A percentile compares a stretch with the other conserved stretches of the same genome.
Conservation (phyloP, 345 rosid species). For the Boechera divaricarpa region DNA sequence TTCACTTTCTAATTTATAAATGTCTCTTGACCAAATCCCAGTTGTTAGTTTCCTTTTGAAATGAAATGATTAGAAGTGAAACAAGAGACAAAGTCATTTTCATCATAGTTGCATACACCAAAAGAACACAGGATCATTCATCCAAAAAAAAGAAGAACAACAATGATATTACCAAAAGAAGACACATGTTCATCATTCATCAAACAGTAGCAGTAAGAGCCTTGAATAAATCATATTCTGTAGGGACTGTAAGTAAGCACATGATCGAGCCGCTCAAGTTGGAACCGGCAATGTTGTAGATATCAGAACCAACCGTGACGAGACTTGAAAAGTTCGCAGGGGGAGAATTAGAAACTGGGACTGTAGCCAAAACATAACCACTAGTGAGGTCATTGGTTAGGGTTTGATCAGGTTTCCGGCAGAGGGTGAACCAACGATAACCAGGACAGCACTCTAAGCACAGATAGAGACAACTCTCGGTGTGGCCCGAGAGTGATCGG, state of each 20-base stretch:
- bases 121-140: not conserved
- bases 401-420: not conserved
- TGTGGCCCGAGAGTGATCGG: not conserved
- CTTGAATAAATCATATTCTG: not conserved
- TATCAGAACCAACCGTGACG: not conserved
- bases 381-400: not conserved
- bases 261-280: not conserved
- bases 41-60: not conserved
- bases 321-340: not conserved
- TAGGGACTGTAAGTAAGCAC: not conserved
- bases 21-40: conserved; percentile 3
- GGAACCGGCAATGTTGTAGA: not conserved
- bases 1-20: conserved; percentile 16
- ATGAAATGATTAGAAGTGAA: not conserved
- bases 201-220: not conserved
- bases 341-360: not conserved
- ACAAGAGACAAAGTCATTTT: not conserved
- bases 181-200: not conserved
- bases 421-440: not conserved
- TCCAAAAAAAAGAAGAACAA: not conserved
- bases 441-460: not conserved
- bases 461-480: not conserved
- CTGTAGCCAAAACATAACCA: not conserved
- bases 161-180: not conserved
- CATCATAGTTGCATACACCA: not conserved